Conservation (phyloP, 441 rosid species). For the Aleurites moluccanus region DNA sequence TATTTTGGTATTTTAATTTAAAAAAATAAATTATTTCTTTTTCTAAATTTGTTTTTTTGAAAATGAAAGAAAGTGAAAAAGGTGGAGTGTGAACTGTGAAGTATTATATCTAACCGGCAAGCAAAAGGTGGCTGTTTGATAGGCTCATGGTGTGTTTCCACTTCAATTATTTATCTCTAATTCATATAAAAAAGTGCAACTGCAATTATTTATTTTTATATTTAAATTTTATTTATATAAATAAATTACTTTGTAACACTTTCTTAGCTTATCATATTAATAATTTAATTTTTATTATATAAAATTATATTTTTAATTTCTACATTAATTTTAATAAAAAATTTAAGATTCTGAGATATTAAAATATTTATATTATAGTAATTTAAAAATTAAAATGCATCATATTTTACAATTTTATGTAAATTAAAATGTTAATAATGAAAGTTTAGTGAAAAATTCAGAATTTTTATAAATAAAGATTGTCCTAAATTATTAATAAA, state of each 20-base stretch:
- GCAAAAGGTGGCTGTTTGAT: constrained; percentile 26
- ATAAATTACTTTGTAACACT: neutral
- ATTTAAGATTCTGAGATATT: too few species aligned
- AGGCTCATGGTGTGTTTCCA: constrained; percentile 35
- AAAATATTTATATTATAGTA: too few species aligned
- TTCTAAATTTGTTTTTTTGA: neutral
- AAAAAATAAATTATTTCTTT: neutral
- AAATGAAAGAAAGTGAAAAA: neutral
- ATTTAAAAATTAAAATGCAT: too few species aligned
- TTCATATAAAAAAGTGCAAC: neutral
- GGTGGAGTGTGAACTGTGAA: neutral
- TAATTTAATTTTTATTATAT: neutral
- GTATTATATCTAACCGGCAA: constrained; percentile 30
- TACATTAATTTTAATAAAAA: too few species aligned
- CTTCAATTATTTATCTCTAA: constrained; percentile 24
- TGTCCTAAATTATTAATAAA: too few species aligned
- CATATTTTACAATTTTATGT: too few species aligned
- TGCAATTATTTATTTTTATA: neutral
- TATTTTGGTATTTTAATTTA: neutral
- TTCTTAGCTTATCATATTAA: neutral
- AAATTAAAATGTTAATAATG: too few species aligned
- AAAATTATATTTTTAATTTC: neutral
- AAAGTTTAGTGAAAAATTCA: too few species aligned
- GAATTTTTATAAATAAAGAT: too few species aligned
- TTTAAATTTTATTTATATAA: neutral